Percentiles rank a stretch among this genome's conserved stretches.
These are phyloP conservation scores for Nicotiana attenuata DNA, from an alignment of 257 asterid genomes.

Conservation along the genomic window DNA sequence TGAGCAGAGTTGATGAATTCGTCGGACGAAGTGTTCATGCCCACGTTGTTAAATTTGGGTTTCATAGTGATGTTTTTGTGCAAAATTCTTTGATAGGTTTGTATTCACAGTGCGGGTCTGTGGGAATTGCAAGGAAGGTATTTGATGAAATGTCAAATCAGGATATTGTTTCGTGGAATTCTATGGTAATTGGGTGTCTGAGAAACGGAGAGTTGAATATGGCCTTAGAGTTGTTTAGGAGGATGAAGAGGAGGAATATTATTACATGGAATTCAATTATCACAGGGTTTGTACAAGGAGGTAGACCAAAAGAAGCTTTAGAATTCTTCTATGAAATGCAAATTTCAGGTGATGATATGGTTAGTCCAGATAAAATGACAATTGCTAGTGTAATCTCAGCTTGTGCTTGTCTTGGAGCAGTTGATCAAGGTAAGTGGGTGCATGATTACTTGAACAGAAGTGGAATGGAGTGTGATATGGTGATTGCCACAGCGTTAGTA, in stretches of 20 bases:
- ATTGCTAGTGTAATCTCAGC: constrained; percentile 68
- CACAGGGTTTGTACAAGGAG: constrained; percentile 76
- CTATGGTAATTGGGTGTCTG: constrained; percentile 48
- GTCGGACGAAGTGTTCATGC: constrained; percentile 50
- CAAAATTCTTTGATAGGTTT: constrained; percentile 52
- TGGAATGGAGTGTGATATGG: constrained; percentile 60
- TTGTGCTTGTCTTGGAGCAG: constrained; percentile 79
- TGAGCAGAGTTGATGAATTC: constrained; percentile 27
- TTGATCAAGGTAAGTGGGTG: constrained; percentile 70
- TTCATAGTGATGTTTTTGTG: constrained; percentile 44
- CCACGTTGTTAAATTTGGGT: constrained; percentile 52
- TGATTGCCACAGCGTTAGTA: constrained; percentile 66
- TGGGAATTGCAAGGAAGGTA: constrained; percentile 53
- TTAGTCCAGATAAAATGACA: constrained; percentile 63
- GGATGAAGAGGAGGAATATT: constrained; percentile 45
- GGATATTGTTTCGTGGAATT: constrained; percentile 82
- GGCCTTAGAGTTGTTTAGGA: constrained; percentile 47
- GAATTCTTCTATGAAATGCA: constrained; percentile 64
- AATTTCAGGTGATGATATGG: constrained; percentile 20
- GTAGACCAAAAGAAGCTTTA: constrained; percentile 64
- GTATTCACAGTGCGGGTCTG: constrained; percentile 43
- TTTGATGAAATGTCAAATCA: constrained; percentile 59
- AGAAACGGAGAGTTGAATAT: constrained; percentile 49
- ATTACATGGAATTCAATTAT: constrained; percentile 81
- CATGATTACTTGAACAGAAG: constrained; percentile 54